Evolutionary conservation across 140 eudicot genomes (phyloP), one percentile per base, ranked within the genome.

Genomic region (Flaveria floridana): DNA sequence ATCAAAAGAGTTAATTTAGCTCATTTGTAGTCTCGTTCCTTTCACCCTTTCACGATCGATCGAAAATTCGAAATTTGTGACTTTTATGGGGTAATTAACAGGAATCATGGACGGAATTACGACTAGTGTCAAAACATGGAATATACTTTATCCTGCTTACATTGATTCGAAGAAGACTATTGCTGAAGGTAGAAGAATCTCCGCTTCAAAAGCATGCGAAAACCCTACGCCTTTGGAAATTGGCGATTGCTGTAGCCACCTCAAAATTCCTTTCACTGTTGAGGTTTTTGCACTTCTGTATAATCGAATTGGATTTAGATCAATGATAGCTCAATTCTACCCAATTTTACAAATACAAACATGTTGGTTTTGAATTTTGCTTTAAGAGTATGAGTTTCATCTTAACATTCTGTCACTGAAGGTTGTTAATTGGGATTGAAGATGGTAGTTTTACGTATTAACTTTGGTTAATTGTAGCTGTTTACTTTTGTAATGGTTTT

Each of bases 81-180:
- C 21, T 4, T 59, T 23, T 7, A 58, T 42, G 3, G 2, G 6
- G 78, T 58, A 25, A 53, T 41, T 52, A 53, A 44, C 21, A 75
- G 74, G 78, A 76, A 76, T 48, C 1, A 89, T 89, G 97, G 91
- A 86, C 51, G 96, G 82, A 6, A 84, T 80, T 48, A 28, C 84
- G 18, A 81, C 86, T 20, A 85, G 84, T 73, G 81, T 90, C 51
- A 94, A 90, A 76, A 90, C 84, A 4, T 94, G 97, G 97, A 80
- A 83, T 2, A 76, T 94, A 39, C 37, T 94, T 57, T 94, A 94
- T 42, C 99, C 99, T 28, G 80, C 88, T 47, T 94, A 94, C 84
- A 85, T 94, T 9, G 90, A 94, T 81, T 93, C 99, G n/a, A 94
- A 94, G 88, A 94, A 94, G 58, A 94, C 95, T 6, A 83, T 90